phyloP scores from a whole-genome alignment of 495 filamentous ascomycete genomes.

The Penicillium subrubescens region DNA sequence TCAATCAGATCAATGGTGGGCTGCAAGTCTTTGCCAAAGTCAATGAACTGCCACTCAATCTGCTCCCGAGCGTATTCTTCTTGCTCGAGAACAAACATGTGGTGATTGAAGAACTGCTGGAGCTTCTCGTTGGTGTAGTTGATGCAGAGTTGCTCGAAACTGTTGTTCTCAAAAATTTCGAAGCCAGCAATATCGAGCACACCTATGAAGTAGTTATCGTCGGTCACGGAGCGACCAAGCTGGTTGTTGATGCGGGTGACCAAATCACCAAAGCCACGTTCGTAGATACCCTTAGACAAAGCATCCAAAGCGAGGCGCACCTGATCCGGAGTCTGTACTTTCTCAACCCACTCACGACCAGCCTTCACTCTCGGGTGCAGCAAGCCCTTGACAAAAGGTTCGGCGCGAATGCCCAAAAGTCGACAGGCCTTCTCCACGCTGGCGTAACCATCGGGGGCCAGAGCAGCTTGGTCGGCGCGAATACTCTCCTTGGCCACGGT shows the following conservation, averaged over 20 bases:
- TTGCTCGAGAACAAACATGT: conserved; percentile 99
- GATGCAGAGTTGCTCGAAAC: conserved; percentile 99
- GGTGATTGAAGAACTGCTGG: conserved; percentile 99
- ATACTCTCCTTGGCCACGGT: conserved; percentile 85
- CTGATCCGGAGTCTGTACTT: conserved; percentile 95
- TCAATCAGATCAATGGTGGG: conserved; percentile 99
- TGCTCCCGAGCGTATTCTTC: conserved; percentile 98
- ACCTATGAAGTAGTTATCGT: conserved; percentile 94
- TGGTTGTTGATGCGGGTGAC: conserved; percentile 90
- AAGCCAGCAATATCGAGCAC: conserved; percentile 99
- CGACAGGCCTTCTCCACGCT: conserved; percentile 77
- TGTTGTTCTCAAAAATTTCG: conserved; percentile 97
- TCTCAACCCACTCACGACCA: conserved; percentile 96
- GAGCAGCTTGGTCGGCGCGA: conserved; percentile 84
- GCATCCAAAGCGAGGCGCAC: conserved; percentile 89
- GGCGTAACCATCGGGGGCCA: conserved; percentile 69
- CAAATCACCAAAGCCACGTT: conserved; percentile 90
- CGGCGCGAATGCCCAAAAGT: conserved; percentile 79
- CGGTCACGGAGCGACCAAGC: conserved; percentile 79
- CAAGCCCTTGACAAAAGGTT: conserved; percentile 83
- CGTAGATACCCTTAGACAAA: conserved; percentile 95
- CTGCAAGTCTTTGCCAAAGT: conserved; percentile 96
- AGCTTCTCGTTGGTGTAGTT: conserved; percentile 99
- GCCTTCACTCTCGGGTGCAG: conserved; percentile 93
- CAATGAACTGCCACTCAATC: conserved; percentile 99